Percentiles rank a stretch among this genome's conserved stretches.
These are phyloP conservation scores for Kitagawia praeruptora DNA, from an alignment of 129 eudicot species.

Conservation along the genomic window DNA sequence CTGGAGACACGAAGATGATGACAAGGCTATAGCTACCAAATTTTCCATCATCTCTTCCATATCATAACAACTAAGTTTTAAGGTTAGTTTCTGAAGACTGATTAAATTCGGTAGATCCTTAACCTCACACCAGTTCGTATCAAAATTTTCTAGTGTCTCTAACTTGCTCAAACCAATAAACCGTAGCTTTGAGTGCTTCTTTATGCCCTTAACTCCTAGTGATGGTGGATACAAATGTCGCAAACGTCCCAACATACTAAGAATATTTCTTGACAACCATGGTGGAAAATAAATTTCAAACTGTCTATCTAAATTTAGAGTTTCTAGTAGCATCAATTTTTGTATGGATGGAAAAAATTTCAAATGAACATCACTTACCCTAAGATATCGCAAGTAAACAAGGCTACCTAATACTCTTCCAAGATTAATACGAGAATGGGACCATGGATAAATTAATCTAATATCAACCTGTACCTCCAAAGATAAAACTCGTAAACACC, in stretches of 20 bases:
- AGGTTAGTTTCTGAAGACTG: not conserved
- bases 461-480: too few relatives aligned
- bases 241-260: not conserved
- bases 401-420: not conserved
- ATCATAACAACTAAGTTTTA: not conserved
- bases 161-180: not conserved
- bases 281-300: not conserved
- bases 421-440: not conserved
- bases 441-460: too few relatives aligned
- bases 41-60: not conserved
- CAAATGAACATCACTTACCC: not conserved
- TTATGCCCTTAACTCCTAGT: not conserved
- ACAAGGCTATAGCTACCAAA: not conserved
- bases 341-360: not conserved
- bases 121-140: not conserved
- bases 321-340: not conserved
- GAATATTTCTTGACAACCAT: not conserved
- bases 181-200: not conserved
- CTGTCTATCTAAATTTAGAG: not conserved
- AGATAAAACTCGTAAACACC: too few relatives aligned
- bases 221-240: not conserved
- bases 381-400: not conserved
- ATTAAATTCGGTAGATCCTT: not conserved
- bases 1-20: not conserved
- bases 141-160: not conserved